Base-by-base conservation (phyloP, 768 basidiomycete species). In the Cyathus striatus region DNA sequence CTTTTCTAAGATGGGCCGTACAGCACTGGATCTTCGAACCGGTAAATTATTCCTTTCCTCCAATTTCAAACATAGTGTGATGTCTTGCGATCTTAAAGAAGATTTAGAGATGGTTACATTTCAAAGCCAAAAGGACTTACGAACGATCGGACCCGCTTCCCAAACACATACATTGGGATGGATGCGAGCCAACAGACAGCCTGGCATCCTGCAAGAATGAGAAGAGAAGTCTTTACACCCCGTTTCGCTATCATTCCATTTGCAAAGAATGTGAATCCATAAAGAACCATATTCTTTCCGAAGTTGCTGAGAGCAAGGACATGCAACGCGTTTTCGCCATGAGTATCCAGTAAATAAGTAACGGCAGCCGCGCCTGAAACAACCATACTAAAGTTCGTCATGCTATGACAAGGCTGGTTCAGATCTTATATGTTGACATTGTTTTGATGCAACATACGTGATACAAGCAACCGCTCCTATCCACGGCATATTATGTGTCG, bases 341-440 rank as follows among this genome's bases (percentile, higher is more conserved):
- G 69, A n/a, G 61, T 66, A 48, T 75, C 71, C 18, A 75, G 64
- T 9, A 73, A 56, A 49, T 75, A 73, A 5, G 69, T 68, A 16
- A 71, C 63, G 5, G 69, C 64, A 10, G 67, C 66, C 4, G 70
- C 57, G 3, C 66, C 63, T 13, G 66, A 65, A 32, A 72, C 61
- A 34, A 66, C 60, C 60, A 72, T 67, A 44, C 68, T 69, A 54
- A 68, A 69, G 54, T 72, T 69, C 34, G 63, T 60, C 60, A 69
- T 62, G 17, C 68, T 68, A 49, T 3, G n/a, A 17, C n/a, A 38
- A 42, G 17, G 17, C 10, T 26, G 24, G 32, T 35, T 24, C 16
- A 42, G 23, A 33, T 26, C 14, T 40, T 20, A 14, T 32, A 39
- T 32, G 25, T 23, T 39, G 18, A 21, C 20, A 23, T 6, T 33